Evolutionary conservation across 164 flowering plant species (phyloP).

Genomic region (Berberis thunbergii): DNA sequence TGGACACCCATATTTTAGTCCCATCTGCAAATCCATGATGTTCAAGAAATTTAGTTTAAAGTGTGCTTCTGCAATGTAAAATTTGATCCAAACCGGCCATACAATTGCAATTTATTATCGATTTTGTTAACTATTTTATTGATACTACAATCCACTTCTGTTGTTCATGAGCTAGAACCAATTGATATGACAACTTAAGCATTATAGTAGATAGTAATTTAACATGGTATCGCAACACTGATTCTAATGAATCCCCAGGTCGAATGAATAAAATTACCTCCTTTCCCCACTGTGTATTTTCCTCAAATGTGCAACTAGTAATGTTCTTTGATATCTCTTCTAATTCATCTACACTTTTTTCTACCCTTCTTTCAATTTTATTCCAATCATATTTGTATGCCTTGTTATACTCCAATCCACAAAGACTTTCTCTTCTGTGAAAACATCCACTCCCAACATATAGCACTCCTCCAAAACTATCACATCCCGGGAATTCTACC

Average conservation of each 20-base stretch:
- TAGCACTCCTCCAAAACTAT: constrained; percentile 19
- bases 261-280: constrained; percentile 13
- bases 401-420: constrained; percentile 25
- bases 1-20: constrained; percentile 53
- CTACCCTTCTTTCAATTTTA: neutral
- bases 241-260: no score
- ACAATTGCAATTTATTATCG: no score
- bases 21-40: constrained; percentile 32
- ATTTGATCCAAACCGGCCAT: no score
- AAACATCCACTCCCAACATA: constrained; percentile 70
- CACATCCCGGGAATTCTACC: constrained; percentile 46
- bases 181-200: no score
- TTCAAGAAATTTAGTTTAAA: neutral
- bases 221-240: no score
- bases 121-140: no score
- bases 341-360: constrained; percentile 12
- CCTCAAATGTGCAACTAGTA: constrained; percentile 25
- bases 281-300: constrained; percentile 32
- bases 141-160: no score
- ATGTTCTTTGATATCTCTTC: constrained; percentile 22
- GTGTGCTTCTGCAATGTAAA: neutral
- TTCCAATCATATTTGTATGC: constrained; percentile 6
- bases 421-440: constrained; percentile 49
- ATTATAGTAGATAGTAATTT: no score
- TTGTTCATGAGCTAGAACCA: no score